phyloP scores from a whole-genome alignment of 805 yeast species.

The Ogataea paradorogensis region DNA sequence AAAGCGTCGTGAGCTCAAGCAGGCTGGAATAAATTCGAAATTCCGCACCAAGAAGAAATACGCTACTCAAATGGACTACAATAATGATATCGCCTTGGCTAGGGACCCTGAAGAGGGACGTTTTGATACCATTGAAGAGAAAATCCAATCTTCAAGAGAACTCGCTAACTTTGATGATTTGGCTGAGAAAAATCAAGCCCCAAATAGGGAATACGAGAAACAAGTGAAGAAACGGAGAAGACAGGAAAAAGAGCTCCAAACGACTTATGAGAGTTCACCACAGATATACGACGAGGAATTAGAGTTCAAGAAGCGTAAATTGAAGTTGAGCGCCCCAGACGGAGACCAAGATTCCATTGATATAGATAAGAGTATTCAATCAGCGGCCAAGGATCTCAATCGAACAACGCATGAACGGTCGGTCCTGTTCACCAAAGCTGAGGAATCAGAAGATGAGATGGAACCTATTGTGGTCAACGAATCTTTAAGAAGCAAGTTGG shows the following conservation, averaged over 20 bases:
- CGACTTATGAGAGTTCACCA: slow-evolving; percentile 23
- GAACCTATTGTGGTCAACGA: neutral
- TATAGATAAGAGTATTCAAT: slow-evolving; percentile 35
- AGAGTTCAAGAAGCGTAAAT: slow-evolving; percentile 36
- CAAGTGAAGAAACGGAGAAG: slow-evolving; percentile 32
- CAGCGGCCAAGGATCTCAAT: slow-evolving; percentile 35
- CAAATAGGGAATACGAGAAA: slow-evolving; percentile 36
- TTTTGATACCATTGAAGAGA: slow-evolving; percentile 67
- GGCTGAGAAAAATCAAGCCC: slow-evolving; percentile 45
- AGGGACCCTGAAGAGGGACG: slow-evolving; percentile 63
- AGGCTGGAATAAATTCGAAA: slow-evolving; percentile 62
- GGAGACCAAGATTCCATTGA: slow-evolving; percentile 14
- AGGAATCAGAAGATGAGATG: slow-evolving; percentile 14
- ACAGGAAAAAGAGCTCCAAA: slow-evolving; percentile 18
- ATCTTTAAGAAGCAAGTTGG: slow-evolving; percentile 12
- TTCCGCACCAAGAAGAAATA: slow-evolving; percentile 52
- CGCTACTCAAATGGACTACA: slow-evolving; percentile 71
- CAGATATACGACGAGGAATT: slow-evolving; percentile 17
- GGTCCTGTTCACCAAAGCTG: slow-evolving; percentile 30
- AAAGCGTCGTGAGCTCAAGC: slow-evolving; percentile 75
- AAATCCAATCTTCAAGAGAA: slow-evolving; percentile 36
- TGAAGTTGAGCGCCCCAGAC: slow-evolving; percentile 38
- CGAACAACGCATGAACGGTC: slow-evolving; percentile 34
- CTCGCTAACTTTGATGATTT: slow-evolving; percentile 40
- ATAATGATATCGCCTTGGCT: slow-evolving; percentile 79